These are phyloP conservation scores for Mycotypha africana DNA, from an alignment of 371 early-diverging fungal species.

Conservation along the genomic window DNA sequence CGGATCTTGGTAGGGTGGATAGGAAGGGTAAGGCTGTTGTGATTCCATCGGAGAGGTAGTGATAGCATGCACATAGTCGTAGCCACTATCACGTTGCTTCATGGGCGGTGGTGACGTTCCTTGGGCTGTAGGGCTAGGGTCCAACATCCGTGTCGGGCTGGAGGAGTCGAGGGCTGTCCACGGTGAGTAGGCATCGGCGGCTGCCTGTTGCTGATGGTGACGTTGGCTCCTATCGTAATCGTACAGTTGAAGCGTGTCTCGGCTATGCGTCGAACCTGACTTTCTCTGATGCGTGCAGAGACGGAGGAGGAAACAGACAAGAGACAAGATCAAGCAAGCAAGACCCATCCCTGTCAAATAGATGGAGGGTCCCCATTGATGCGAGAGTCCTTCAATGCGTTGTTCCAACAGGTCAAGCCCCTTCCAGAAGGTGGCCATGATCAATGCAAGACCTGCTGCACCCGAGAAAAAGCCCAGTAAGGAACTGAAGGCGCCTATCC, in stretches of 20 bases:
- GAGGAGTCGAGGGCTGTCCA: no score
- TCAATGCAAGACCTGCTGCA: conserved; percentile 18
- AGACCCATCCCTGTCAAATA: conserved; percentile 21
- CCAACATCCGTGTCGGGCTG: no score
- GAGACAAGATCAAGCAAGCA: conserved; percentile 14
- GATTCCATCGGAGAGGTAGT: no score
- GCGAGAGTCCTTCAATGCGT: conserved; percentile 15
- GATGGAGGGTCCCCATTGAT: conserved; percentile 26
- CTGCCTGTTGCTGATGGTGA: no score
- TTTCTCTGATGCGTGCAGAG: conserved; percentile 1
- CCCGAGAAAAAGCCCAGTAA: conserved; percentile 17
- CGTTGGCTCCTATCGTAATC: background rate
- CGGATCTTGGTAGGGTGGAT: no score
- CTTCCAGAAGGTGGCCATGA: conserved; percentile 22
- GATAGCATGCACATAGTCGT: no score
- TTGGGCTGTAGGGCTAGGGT: no score
- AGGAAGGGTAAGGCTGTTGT: no score
- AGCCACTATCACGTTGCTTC: no score
- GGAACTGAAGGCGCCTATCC: conserved; percentile 17
- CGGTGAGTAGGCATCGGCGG: no score
- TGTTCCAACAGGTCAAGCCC: conserved; percentile 13
- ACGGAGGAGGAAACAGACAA: conserved; percentile 18
- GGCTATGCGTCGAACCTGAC: background rate
- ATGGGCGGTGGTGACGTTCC: no score
- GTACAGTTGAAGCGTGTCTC: background rate